Evolutionary conservation across 768 basidiomycete genomes (phyloP).

Genomic region (Mycena latifolia): DNA sequence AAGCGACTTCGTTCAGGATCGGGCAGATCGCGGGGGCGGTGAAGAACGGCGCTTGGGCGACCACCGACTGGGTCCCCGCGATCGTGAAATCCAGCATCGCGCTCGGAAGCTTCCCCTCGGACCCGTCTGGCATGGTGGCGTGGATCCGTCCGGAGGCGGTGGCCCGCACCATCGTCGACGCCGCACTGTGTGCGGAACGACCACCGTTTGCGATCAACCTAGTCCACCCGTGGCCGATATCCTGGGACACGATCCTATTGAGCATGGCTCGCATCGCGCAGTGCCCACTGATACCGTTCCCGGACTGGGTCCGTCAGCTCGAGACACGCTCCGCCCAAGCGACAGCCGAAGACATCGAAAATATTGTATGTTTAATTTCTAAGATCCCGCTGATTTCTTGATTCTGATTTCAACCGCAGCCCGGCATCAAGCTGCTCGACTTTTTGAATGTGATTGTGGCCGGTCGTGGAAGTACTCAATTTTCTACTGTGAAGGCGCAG

Average conservation of each 20-base stretch:
- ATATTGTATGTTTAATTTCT: neutral
- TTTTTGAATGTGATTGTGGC: neutral
- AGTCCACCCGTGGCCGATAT: slow-evolving; percentile 50
- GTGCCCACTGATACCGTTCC: slow-evolving; percentile 11
- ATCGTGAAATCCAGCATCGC: slow-evolving; percentile 40
- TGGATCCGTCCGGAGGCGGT: slow-evolving; percentile 55
- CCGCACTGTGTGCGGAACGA: slow-evolving; percentile 39
- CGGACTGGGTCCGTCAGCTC: slow-evolving; percentile 17
- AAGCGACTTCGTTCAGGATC: slow-evolving; percentile 46
- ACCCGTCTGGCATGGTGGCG: slow-evolving; percentile 39
- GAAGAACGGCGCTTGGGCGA: slow-evolving; percentile 45
- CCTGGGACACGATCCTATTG: slow-evolving; percentile 45
- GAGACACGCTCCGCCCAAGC: neutral
- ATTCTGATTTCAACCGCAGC: neutral
- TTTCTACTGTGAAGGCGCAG: no score
- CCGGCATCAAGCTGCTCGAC: slow-evolving; percentile 21
- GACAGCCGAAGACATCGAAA: slow-evolving; percentile 14
- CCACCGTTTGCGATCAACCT: slow-evolving; percentile 47
- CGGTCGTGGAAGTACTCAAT: no score
- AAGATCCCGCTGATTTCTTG: neutral
- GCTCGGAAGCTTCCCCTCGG: slow-evolving; percentile 30
- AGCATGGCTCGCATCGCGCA: slow-evolving; percentile 32
- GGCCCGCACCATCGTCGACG: slow-evolving; percentile 46
- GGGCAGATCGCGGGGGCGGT: slow-evolving; percentile 38
- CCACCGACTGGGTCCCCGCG: slow-evolving; percentile 47